Base-by-base conservation (phyloP, 495 filamentous ascomycete species). In the Xylaria castorea region DNA sequence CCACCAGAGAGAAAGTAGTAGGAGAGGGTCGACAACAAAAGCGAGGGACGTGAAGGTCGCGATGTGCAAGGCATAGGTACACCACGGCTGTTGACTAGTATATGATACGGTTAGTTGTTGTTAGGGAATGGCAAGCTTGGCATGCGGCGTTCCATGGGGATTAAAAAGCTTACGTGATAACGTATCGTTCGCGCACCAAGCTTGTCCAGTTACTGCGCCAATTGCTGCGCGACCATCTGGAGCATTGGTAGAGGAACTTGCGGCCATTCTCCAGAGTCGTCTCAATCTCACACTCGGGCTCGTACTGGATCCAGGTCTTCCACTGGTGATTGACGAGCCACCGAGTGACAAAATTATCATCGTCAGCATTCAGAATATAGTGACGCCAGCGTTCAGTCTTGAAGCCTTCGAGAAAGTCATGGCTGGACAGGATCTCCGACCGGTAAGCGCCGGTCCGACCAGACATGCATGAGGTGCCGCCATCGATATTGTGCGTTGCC, bases 341-440 rank as follows among this genome's bases (percentile, higher is more conserved):
- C 11, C 91, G 86, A 0, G 91, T 92, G 73, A 88, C 86, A 76
- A 89, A 92, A 76, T 92, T 92, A 81, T 92, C 91, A 76, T 92
- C 89, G 78, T 92, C 91, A 0, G 89, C 85, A 68, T 89, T 89
- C 27, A 92, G 81, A 6, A 75, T 67, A 20, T 75, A 78, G 72
- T 88, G 86, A 73, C 85, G 85, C 75, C 86, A 88, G 20, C 76
- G 82, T 76, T 93, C 91, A 50, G 89, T 83, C 20, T 80, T 83
- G 79, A 90, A 92, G 12, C 81, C 86, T 20, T 83, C 68, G 5
- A 85, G 65, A 75, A 87, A 89, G 14, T 80, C 79, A 5, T 75
- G 74, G 62, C 84, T 78, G 16, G 84, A 76, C 20, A 89, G 74
- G 62, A 90, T 86, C 9, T 75, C 71, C 18, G 87, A 85, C 48